These are phyloP conservation scores for Exophiala sp. DNA, from an alignment of 2,329 filamentous ascomycete species.

Conservation along the genomic window DNA sequence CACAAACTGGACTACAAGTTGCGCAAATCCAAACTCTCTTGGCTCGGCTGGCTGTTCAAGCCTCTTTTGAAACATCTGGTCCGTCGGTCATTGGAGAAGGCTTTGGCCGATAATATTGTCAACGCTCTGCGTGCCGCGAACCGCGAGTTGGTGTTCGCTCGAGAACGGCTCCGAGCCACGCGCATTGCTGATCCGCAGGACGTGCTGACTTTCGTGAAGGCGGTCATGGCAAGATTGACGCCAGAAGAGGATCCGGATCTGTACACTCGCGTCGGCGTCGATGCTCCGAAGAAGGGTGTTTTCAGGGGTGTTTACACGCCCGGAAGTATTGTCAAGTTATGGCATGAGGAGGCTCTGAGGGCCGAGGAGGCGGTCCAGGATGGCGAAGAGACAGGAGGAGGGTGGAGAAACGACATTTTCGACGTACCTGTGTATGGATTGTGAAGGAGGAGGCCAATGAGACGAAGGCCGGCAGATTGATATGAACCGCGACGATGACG, in stretches of 20 bases:
- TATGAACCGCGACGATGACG: too few species aligned
- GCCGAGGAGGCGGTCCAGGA: conserved; percentile 71
- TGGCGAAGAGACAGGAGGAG: conserved; percentile 53
- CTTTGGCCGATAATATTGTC: conserved; percentile 66
- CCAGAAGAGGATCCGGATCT: conserved; percentile 70
- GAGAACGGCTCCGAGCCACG: conserved; percentile 79
- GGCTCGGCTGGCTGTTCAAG: conserved; percentile 75
- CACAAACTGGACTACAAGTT: conserved; percentile 81
- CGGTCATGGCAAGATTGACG: conserved; percentile 68
- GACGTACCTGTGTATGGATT: conserved; percentile 37
- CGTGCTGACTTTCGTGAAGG: conserved; percentile 72
- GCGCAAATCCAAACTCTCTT: conserved; percentile 66
- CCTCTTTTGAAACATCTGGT: conserved; percentile 76
- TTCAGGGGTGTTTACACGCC: conserved; percentile 85
- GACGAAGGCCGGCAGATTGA: too few species aligned
- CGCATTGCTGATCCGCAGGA: conserved; percentile 75
- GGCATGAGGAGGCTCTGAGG: conserved; percentile 69
- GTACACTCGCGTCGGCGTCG: conserved; percentile 66
- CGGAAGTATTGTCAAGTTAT: conserved; percentile 82
- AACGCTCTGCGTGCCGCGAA: conserved; percentile 68
- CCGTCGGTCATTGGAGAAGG: conserved; percentile 69
- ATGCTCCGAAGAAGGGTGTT: conserved; percentile 54
- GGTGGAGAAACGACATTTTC: conserved; percentile 86
- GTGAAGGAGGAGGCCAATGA: neutral
- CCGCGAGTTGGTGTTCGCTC: conserved; percentile 76